These are phyloP conservation scores for Exophiala bonariae DNA, from an alignment of 2,329 filamentous ascomycete species.

Conservation along the genomic window DNA sequence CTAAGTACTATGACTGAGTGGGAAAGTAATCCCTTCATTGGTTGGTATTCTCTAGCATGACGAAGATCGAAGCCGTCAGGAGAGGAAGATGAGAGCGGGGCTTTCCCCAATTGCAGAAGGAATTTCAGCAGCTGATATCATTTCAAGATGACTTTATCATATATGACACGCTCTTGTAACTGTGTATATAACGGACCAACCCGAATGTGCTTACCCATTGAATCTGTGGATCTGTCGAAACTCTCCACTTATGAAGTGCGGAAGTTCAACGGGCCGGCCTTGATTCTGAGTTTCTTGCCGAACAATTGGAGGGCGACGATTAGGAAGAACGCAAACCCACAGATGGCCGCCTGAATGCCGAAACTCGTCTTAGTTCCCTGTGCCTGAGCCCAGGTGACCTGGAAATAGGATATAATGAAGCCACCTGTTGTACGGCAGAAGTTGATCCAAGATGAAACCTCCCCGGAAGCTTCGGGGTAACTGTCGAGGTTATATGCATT, in stretches of 20 bases:
- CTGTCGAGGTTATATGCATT: slow-evolving; percentile 55
- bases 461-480: slow-evolving; percentile 57
- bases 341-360: slow-evolving; percentile 49
- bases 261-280: slow-evolving; percentile 38
- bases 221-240: too few species aligned
- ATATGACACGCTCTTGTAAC: too few species aligned
- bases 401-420: slow-evolving; percentile 50
- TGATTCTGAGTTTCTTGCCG: slow-evolving; percentile 40
- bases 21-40: not conserved
- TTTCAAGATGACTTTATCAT: too few species aligned
- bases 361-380: slow-evolving; percentile 47
- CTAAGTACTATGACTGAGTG: slow-evolving; percentile 24
- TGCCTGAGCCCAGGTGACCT: slow-evolving; percentile 50
- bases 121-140: too few species aligned
- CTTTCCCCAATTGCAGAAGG: too few species aligned
- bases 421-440: slow-evolving; percentile 51
- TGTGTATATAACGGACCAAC: too few species aligned
- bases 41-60: too few species aligned
- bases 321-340: slow-evolving; percentile 37
- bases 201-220: too few species aligned
- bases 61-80: too few species aligned
- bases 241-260: slow-evolving; percentile 20
- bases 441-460: slow-evolving; percentile 56
- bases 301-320: slow-evolving; percentile 41
- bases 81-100: too few species aligned